These are phyloP conservation scores for Streptanthus diversifolius DNA, from an alignment of 345 rosid species.

Conservation along the genomic window DNA sequence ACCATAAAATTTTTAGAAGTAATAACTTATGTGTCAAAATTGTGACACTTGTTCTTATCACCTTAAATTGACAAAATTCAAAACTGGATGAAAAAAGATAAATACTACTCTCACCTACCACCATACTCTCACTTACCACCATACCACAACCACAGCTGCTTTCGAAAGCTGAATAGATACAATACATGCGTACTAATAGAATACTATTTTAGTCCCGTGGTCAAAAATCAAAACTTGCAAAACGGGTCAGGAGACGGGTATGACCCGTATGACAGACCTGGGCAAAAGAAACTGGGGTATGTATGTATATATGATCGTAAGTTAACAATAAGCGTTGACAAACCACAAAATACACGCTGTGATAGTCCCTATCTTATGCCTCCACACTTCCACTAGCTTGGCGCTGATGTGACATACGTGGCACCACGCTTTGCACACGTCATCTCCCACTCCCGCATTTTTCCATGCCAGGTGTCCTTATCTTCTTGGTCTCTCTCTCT, in stretches of 20 bases:
- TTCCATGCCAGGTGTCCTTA: slow-evolving; percentile 2
- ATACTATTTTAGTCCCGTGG: background rate
- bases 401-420: slow-evolving; percentile 29
- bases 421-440: slow-evolving; percentile 25
- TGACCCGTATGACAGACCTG: background rate
- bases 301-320: too few relatives aligned
- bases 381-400: slow-evolving; percentile 38
- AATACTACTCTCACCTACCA: too few relatives aligned
- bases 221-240: background rate
- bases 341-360: background rate
- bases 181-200: too few relatives aligned
- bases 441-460: slow-evolving; percentile 18
- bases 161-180: too few relatives aligned
- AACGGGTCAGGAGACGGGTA: background rate
- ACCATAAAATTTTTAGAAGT: too few relatives aligned
- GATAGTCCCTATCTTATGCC: slow-evolving; percentile 18
- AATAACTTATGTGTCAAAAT: too few relatives aligned
- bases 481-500: slow-evolving; percentile 5
- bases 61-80: too few relatives aligned
- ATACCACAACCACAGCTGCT: too few relatives aligned
- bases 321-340: slow-evolving; percentile 12
- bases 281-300: too few relatives aligned
- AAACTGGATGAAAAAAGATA: too few relatives aligned
- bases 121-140: too few relatives aligned
- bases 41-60: too few relatives aligned